Evolutionary conservation across 768 basidiomycete genomes (phyloP).

Genomic region (Melanogaster broomeanus): DNA sequence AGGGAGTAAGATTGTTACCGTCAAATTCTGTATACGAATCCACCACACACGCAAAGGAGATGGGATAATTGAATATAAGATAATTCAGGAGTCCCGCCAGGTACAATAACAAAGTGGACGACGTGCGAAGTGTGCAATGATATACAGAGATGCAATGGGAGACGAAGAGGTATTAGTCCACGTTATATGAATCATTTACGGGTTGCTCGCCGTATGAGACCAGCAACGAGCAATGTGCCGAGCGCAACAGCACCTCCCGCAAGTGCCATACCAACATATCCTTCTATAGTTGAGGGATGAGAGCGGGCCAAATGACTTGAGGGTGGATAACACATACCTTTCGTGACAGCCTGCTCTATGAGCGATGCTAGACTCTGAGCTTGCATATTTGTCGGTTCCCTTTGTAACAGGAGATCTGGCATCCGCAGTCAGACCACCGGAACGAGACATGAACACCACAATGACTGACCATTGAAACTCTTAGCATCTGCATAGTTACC

Average conservation of each 20-base stretch:
- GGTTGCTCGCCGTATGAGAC: constrained; percentile 81
- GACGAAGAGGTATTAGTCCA: constrained; percentile 13
- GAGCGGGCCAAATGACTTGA: neutral
- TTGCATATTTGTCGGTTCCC: constrained; percentile 93
- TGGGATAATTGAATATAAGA: constrained; percentile 20
- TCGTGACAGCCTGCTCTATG: constrained; percentile 83
- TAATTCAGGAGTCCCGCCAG: constrained; percentile 21
- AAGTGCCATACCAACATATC: constrained; percentile 98
- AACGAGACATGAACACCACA: neutral
- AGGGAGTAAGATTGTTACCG: neutral
- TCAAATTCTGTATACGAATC: constrained; percentile 10
- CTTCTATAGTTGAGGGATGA: constrained; percentile 55
- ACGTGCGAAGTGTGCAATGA: constrained; percentile 4
- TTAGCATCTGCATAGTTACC: constrained; percentile 91
- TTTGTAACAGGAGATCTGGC: constrained; percentile 80
- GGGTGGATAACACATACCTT: constrained; percentile 50
- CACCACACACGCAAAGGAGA: constrained; percentile 8
- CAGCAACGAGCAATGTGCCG: constrained; percentile 71
- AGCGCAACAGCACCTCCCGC: constrained; percentile 89
- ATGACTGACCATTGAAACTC: constrained; percentile 82
- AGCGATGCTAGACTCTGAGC: constrained; percentile 83
- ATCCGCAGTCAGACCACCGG: constrained; percentile 2
- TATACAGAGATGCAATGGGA: constrained; percentile 15
- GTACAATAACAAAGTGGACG: constrained; percentile 13
- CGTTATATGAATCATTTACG: constrained; percentile 38